Evolutionary conservation across 345 rosid genomes (phyloP), one percentile per base, ranked within the genome.

Genomic region (Populus tremula): DNA sequence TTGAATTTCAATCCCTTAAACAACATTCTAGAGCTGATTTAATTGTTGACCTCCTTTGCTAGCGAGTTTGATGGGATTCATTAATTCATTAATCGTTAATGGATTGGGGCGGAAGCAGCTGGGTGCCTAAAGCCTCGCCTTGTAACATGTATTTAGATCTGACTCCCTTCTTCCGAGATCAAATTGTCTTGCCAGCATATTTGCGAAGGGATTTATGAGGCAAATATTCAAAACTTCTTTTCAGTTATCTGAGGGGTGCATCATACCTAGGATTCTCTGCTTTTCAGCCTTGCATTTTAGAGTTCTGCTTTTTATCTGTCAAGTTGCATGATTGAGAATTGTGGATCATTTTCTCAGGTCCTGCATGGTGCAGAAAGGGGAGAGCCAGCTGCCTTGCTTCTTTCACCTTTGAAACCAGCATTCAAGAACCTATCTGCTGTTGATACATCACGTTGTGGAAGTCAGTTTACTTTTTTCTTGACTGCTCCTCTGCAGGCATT

Each of bases 401-500:
- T 96, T 82, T 96, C 99, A 33, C 98, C 98, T 69, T 81, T 86
- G 78, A 90, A 85, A 84, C 89, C 92, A 41, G 84, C 85, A 35
- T 90, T 86, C 69, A 88, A 84, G 82, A 86, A 83, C 56, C 82
- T 59, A 56, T 81, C 89, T 23, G 73, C 47, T 80, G 83, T 82
- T 81, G 87, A 88, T 78, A 50, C 70, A 76, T 49, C 77, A 64
- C 76, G 85, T 18, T 80, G 76, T 29, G 97, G 95, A 83, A 92
- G 97, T 76, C 99, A 94, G 84, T 96, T 96, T 84, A 92, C 98
- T 2, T 89, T 89, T 83, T 96, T 92, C 94, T 88, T 96, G 64
- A 86, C 99, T 67, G 87, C 97, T 76, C 97, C 99, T 81, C 70
- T 96, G 61, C 95, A 87, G 75, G 99, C 99, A 39, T 92, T 94